These are phyloP conservation scores for Septoria linicola DNA, from an alignment of 2,329 filamentous ascomycete species.

Conservation along the genomic window DNA sequence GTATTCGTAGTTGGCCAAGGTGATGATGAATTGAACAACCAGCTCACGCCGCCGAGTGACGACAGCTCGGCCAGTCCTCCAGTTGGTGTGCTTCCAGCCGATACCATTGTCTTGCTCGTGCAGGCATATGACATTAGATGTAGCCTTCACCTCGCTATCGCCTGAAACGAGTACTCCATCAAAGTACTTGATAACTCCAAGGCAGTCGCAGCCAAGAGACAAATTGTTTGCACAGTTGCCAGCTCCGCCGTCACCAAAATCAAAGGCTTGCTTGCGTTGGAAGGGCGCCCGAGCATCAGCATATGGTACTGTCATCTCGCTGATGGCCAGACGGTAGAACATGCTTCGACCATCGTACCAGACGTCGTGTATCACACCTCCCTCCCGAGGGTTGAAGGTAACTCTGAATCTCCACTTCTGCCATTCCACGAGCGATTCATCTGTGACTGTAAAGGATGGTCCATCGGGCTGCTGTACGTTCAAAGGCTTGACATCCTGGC, in stretches of 20 bases:
- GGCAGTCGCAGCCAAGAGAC: constrained; percentile 65
- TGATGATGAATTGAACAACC: constrained; percentile 67
- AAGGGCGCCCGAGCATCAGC: constrained; percentile 64
- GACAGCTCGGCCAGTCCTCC: constrained; percentile 61
- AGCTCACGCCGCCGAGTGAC: constrained; percentile 62
- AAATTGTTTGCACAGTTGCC: constrained; percentile 68
- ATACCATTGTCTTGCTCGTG: constrained; percentile 71
- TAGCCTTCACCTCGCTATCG: constrained; percentile 54
- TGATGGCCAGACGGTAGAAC: constrained; percentile 65
- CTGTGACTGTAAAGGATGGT: constrained; percentile 60
- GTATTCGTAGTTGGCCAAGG: constrained; percentile 66
- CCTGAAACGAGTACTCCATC: constrained; percentile 55
- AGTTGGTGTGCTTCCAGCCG: constrained; percentile 70
- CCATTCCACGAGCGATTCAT: constrained; percentile 49
- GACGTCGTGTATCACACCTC: constrained; percentile 68
- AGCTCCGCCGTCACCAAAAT: constrained; percentile 68
- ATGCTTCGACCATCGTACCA: constrained; percentile 65
- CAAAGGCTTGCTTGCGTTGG: constrained; percentile 69
- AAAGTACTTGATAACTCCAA: constrained; percentile 59
- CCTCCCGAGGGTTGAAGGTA: constrained; percentile 68
- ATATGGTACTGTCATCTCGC: constrained; percentile 62
- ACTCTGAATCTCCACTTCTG: constrained; percentile 62
- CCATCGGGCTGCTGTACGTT: constrained; percentile 70
- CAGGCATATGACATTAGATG: constrained; percentile 64
- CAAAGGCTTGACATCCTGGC: constrained; percentile 61